Evolutionary conservation across 129 eudicot species (phyloP).

Genomic region (Artemisia argyi): DNA sequence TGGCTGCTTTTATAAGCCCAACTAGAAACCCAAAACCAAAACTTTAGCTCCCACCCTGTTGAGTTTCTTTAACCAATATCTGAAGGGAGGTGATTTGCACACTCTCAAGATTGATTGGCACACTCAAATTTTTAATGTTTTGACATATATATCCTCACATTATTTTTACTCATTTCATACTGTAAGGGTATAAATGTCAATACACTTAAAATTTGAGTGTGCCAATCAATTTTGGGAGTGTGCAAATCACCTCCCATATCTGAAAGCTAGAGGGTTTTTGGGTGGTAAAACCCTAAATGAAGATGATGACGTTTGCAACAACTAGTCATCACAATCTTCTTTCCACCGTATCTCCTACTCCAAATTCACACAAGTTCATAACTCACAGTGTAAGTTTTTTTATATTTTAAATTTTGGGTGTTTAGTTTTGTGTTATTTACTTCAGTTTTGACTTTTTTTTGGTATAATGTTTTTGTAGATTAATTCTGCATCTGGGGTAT

Average conservation of each 20-base stretch:
- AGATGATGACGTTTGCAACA: constrained; percentile 22
- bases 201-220: too few relatives aligned
- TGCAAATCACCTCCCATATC: too few relatives aligned
- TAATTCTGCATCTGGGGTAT: constrained; percentile 21
- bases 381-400: constrained; percentile 1
- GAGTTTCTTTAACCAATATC: constrained; percentile 5
- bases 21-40: not conserved
- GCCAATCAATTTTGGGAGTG: too few relatives aligned
- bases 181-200: too few relatives aligned
- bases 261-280: constrained; percentile 30
- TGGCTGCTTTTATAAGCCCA: not conserved
- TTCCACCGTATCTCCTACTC: constrained; percentile 21
- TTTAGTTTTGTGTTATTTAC: not conserved
- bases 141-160: too few relatives aligned
- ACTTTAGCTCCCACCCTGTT: not conserved
- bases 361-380: not conserved
- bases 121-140: too few relatives aligned
- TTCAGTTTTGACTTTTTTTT: not conserved
- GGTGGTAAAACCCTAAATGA: constrained; percentile 25
- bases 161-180: too few relatives aligned
- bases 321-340: constrained; percentile 23
- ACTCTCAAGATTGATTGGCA: too few relatives aligned
- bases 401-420: not conserved
- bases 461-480: constrained; percentile 5
- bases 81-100: too few relatives aligned